These are phyloP conservation scores for Cryptococcus jaspeensis DNA, from an alignment of 1,284 basidiomycete genomes.

Conservation along the genomic window DNA sequence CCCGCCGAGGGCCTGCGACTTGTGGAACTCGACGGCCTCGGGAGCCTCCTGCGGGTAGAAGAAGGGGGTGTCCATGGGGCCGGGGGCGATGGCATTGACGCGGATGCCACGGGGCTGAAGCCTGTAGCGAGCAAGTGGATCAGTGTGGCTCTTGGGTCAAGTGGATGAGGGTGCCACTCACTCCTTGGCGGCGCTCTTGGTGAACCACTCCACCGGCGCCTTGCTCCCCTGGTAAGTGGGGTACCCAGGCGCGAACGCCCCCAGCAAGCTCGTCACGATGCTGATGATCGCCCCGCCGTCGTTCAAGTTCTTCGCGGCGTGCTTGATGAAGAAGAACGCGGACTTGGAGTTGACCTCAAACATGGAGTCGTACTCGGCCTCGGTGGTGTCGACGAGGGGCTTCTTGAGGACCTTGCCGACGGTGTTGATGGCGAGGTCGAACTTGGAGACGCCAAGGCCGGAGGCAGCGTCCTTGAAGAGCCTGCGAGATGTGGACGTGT, in stretches of 20 bases:
- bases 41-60: slow-evolving; percentile 1
- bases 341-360: slow-evolving; percentile 26
- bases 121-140: neutral
- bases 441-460: slow-evolving; percentile 8
- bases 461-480: neutral
- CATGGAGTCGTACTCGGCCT: slow-evolving; percentile 28
- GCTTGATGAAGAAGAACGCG: slow-evolving; percentile 32
- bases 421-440: slow-evolving; percentile 28
- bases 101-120: slow-evolving; percentile 1
- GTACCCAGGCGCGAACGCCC: slow-evolving; percentile 25
- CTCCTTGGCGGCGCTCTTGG: slow-evolving; percentile 26
- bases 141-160: neutral
- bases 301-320: slow-evolving; percentile 16
- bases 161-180: neutral
- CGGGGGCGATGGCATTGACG: slow-evolving; percentile 1
- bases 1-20: slow-evolving; percentile 1
- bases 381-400: slow-evolving; percentile 19
- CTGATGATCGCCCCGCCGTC: slow-evolving; percentile 26
- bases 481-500: neutral
- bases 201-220: slow-evolving; percentile 31
- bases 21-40: slow-evolving; percentile 5
- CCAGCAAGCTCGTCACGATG: slow-evolving; percentile 23
- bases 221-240: slow-evolving; percentile 30
- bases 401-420: slow-evolving; percentile 35
- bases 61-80: slow-evolving; percentile 4